Evolutionary conservation across 164 flowering plant genomes (phyloP).

Genomic region (Vitis rotundifolia): DNA sequence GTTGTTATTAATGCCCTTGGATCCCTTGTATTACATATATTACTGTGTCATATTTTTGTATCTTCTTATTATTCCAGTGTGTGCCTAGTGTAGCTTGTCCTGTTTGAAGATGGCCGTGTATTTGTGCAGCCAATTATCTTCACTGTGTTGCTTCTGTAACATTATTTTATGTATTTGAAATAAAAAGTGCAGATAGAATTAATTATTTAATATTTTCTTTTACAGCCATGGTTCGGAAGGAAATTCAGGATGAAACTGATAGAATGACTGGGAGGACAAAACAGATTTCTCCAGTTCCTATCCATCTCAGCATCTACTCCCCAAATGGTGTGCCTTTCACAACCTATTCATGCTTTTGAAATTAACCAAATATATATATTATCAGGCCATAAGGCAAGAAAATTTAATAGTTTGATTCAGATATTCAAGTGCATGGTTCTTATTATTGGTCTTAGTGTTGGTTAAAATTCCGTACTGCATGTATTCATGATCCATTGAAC

Average conservation of each 20-base stretch:
- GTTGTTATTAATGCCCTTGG: too few species aligned
- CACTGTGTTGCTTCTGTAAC: background rate
- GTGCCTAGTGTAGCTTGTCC: too few species aligned
- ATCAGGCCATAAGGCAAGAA: too few species aligned
- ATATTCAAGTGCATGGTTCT: too few species aligned
- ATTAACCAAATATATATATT: background rate
- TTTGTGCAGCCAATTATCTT: background rate
- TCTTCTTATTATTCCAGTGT: too few species aligned
- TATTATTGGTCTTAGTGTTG: too few species aligned
- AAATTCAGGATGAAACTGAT: constrained; percentile 69
- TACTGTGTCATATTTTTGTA: too few species aligned
- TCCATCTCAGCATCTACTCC: constrained; percentile 73
- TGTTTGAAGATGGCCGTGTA: background rate
- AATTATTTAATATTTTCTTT: background rate
- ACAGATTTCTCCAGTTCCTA: constrained; percentile 65
- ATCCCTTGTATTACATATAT: too few species aligned
- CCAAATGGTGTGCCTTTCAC: constrained; percentile 48
- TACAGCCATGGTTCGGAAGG: constrained; percentile 39
- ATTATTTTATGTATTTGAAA: background rate
- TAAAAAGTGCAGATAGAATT: background rate
- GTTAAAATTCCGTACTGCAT: too few species aligned
- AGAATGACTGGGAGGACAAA: constrained; percentile 60
- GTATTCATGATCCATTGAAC: too few species aligned
- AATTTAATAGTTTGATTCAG: too few species aligned
- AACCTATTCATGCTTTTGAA: background rate